Conservation (phyloP, 129 eudicot genomes). For the Chrysanthemum makinoi region DNA sequence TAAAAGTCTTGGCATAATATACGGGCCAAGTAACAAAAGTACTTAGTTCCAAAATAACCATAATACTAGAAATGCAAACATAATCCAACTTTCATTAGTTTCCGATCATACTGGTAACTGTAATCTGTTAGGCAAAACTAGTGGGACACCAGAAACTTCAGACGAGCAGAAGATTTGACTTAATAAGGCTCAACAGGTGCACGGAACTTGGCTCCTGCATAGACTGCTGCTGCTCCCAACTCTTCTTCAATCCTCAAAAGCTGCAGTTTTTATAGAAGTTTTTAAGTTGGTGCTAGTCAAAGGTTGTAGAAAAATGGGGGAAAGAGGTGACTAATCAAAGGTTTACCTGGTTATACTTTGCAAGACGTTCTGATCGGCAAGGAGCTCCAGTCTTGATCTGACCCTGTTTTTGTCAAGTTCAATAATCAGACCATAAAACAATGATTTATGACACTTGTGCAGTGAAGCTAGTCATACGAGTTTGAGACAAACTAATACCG, state of each 20-base stretch:
- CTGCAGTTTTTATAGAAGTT: constrained; percentile 24
- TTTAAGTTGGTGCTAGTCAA: no score
- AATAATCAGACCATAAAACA: not conserved
- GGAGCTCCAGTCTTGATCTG: constrained; percentile 57
- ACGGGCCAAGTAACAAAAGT: no score
- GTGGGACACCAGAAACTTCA: constrained; percentile 11
- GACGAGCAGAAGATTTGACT: not conserved
- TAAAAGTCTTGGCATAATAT: no score
- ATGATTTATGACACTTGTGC: not conserved
- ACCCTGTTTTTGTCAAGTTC: constrained; percentile 29
- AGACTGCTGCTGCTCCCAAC: constrained; percentile 44
- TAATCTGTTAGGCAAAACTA: no score
- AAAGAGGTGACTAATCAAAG: not conserved
- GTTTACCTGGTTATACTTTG: constrained; percentile 53
- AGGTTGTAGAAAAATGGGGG: no score
- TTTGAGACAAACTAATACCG: constrained; percentile 24
- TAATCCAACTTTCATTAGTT: no score
- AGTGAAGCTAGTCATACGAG: not conserved
- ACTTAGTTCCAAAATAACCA: no score
- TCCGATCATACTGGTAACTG: no score
- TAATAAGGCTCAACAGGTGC: constrained; percentile 50
- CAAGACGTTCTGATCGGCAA: constrained; percentile 52
- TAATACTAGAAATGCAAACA: no score
- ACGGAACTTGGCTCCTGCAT: constrained; percentile 49
- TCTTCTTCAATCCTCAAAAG: constrained; percentile 56